Evolutionary conservation across 2,329 filamentous ascomycete species (phyloP), one percentile per base, ranked within the genome.

Genomic region (Graphiopsis chlorocephala): DNA sequence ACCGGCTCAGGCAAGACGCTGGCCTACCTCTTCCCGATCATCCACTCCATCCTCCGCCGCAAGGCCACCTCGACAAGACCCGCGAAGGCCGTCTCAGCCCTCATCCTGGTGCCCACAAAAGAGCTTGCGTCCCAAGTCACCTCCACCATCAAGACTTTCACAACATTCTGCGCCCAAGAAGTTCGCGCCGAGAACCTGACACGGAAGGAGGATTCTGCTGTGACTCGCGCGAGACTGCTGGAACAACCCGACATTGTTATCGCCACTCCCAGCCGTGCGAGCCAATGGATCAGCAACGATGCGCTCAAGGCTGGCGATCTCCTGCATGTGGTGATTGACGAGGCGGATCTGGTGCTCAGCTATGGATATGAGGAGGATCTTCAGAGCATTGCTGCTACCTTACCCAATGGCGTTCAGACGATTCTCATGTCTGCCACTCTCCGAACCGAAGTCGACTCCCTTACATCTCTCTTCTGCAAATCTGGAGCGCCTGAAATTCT

Each of bases 1-100:
- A 98, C 95, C 5, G 95, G 95, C 14, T 97, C 93, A 4, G 95
- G 95, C 70, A 99, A 99, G 83, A 99, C 95, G 12, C 92, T 92
- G n/a, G 94, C 95, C 58, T 98, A 98, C 76, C 82, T 97, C 7
- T 84, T 99, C 48, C 95, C 95, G 1, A 85, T 97, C n/a, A 80
- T 99, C 17, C 90, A 97, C 70, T 86, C 86, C 38, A 91, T 97
- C 67, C 80, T 99, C 64, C 91, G 90, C 75, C 86, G 87, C 69
- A 97, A 97, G 79, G 79, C 85, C 71, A 82, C 85, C 63, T 74
- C 82, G 11, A 76, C 80, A 1, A 80, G 84, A 52, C 82, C 78
- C 63, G 25, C 64, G n/a, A 74, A 72, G 59, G 63, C 70, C 17
- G 93, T 88, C 4, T 86, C 90, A 3, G 89, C 88, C n/a, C 85